Evolutionary conservation across 495 filamentous ascomycete species (phyloP), one percentile per base, ranked within the genome.

Genomic region (Chaetomidium leptoderma): DNA sequence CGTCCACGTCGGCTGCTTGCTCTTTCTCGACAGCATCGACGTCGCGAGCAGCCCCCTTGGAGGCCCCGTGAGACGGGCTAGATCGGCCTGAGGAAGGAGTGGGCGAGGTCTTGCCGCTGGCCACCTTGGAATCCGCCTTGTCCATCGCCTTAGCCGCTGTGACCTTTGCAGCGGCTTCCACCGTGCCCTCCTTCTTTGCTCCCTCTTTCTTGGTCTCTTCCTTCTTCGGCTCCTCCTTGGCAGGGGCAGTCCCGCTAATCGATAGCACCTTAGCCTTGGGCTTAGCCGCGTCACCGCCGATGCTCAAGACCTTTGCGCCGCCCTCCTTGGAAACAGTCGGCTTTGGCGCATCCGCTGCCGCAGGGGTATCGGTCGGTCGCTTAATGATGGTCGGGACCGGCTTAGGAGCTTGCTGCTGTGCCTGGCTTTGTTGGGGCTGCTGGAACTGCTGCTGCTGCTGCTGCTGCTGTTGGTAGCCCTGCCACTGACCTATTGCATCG

Each of bases 1-100:
- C 90, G 61, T 97, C 93, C 3, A 99, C 86, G 72, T 95, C 90
- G 19, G 89, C 91, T 14, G 82, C 78, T 66, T 97, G 93, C 65
- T 91, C 88, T 71, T 91, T 89, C 35, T 84, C 82, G 37, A 99
- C 91, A 16, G 87, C 86, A 72, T 96, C 88, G 14, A 81, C 89
- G 55, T 89, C 86, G 54, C 91, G 86, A 27, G 70, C 71, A 11
- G 79, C 74, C 17, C 70, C 78, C 63, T 82, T 81, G 39, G 75
- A 70, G 21, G 76, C 74, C 9, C 69, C 76, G 36, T 78, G 70
- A 4, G 81, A 78, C 14, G 90, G 89, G 64, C 86, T 91, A 10
- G 83, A 87, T 17, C 88, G 81, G 14, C 90, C 90, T 4, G 88
- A 91, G 16, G 87, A 86, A 5, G 88, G 88, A 13, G 87, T 77